Evolutionary conservation across 768 basidiomycete species (phyloP).

Genomic region (Ramaria sp.): DNA sequence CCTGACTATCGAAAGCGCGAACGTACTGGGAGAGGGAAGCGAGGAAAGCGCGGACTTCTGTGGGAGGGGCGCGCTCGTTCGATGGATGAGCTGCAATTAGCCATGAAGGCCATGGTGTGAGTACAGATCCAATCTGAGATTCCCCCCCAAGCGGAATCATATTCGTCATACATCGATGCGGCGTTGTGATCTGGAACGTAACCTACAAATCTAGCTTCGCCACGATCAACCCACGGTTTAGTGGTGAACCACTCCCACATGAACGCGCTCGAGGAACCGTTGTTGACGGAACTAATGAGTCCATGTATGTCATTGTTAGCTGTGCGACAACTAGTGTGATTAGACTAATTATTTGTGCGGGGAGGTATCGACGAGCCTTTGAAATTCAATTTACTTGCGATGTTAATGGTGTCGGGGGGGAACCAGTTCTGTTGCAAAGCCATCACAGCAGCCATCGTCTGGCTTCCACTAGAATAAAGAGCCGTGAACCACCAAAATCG

Average conservation of each 20-base stretch:
- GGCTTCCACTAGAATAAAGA: slow-evolving; percentile 50
- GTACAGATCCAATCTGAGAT: slow-evolving; percentile 66
- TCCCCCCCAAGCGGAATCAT: not conserved
- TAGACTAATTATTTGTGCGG: not conserved
- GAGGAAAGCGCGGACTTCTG: slow-evolving; percentile 50
- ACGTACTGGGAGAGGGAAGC: slow-evolving; percentile 53
- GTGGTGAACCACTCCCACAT: slow-evolving; percentile 96
- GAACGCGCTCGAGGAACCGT: slow-evolving; percentile 79
- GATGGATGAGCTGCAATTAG: slow-evolving; percentile 78
- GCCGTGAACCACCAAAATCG: not conserved
- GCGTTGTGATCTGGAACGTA: not conserved
- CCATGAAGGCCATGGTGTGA: slow-evolving; percentile 98
- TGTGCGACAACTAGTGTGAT: slow-evolving; percentile 18
- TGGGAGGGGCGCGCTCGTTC: slow-evolving; percentile 39
- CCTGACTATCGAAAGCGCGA: slow-evolving; percentile 48
- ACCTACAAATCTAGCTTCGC: slow-evolving; percentile 76
- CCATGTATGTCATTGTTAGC: slow-evolving; percentile 78
- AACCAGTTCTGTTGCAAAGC: slow-evolving; percentile 81
- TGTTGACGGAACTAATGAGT: slow-evolving; percentile 79
- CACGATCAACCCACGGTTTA: slow-evolving; percentile 69
- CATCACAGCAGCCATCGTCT: slow-evolving; percentile 96
- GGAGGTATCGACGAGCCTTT: slow-evolving; percentile 36
- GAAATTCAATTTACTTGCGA: slow-evolving; percentile 40
- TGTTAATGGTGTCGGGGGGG: slow-evolving; percentile 23
- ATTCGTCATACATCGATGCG: not conserved